Conservation (phyloP, 192 early-diverging fungal species). For the Backusella westeae region DNA sequence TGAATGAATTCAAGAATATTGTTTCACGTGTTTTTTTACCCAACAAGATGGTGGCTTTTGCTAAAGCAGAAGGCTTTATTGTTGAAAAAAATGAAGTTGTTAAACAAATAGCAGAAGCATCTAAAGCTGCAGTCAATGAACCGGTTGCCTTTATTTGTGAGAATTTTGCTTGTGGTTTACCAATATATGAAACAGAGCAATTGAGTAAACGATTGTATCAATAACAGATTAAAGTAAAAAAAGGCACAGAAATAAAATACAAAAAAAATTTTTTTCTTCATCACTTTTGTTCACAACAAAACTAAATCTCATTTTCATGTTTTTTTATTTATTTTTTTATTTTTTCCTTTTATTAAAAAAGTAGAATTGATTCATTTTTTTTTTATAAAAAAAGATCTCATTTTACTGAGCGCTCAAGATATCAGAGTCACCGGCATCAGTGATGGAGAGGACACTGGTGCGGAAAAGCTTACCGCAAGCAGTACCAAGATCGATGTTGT, state of each 20-base stretch:
- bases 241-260: background rate
- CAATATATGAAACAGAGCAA: slow-evolving; percentile 36
- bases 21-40: slow-evolving; percentile 38
- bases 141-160: slow-evolving; percentile 48
- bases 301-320: background rate
- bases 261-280: background rate
- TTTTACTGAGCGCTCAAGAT: slow-evolving; percentile 42
- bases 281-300: no score
- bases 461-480: slow-evolving; percentile 99
- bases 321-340: background rate
- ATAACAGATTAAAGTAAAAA: background rate
- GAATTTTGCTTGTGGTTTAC: slow-evolving; percentile 54
- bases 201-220: slow-evolving; percentile 15
- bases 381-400: background rate
- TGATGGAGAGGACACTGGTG: slow-evolving; percentile 90
- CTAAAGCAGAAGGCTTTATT: slow-evolving; percentile 17
- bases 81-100: slow-evolving; percentile 23
- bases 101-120: slow-evolving; percentile 14
- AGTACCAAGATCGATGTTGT: slow-evolving; percentile 99
- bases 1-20: slow-evolving; percentile 13
- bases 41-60: slow-evolving; percentile 35
- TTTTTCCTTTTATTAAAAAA: background rate
- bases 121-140: background rate
- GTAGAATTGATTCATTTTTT: background rate
- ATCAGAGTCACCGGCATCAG: slow-evolving; percentile 95